These are phyloP conservation scores for Xylaria sp. DNA, from an alignment of 495 filamentous ascomycete species.

Conservation along the genomic window DNA sequence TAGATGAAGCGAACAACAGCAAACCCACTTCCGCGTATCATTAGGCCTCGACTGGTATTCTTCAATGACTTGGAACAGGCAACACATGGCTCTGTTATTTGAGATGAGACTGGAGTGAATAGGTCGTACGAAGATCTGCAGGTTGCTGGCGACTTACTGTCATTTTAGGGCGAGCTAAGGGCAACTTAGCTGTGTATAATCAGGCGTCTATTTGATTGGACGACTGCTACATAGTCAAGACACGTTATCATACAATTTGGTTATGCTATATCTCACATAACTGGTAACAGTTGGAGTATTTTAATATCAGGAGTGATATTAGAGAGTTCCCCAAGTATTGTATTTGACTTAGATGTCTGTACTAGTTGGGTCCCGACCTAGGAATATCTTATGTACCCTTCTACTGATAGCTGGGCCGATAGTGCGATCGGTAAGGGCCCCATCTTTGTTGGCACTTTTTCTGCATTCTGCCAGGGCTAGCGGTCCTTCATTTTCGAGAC, in stretches of 20 bases:
- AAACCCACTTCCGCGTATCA: not conserved
- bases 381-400: conserved; percentile 77
- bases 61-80: not conserved
- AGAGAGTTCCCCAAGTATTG: not conserved
- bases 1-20: not conserved
- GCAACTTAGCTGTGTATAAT: not conserved
- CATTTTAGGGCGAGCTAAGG: not conserved
- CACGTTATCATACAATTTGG: not conserved
- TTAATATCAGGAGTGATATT: not conserved
- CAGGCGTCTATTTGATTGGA: not conserved
- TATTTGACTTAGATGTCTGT: conserved; percentile 63
- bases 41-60: not conserved
- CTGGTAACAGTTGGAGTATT: not conserved
- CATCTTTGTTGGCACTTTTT: conserved; percentile 74
- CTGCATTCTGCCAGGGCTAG: conserved; percentile 64
- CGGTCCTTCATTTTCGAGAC: conserved; percentile 66
- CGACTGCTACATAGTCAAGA: not conserved
- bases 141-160: not conserved
- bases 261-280: not conserved
- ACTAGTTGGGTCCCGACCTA: conserved; percentile 68
- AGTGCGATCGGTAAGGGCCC: conserved; percentile 66
- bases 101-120: not conserved
- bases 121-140: too few relatives aligned
- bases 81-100: not conserved
- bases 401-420: conserved; percentile 75